A percentile compares a stretch with the other conserved stretches of the same genome.
Evolutionary conservation across 192 early-diverging fungal species (phyloP).

Genomic region (Podila epicladia): DNA sequence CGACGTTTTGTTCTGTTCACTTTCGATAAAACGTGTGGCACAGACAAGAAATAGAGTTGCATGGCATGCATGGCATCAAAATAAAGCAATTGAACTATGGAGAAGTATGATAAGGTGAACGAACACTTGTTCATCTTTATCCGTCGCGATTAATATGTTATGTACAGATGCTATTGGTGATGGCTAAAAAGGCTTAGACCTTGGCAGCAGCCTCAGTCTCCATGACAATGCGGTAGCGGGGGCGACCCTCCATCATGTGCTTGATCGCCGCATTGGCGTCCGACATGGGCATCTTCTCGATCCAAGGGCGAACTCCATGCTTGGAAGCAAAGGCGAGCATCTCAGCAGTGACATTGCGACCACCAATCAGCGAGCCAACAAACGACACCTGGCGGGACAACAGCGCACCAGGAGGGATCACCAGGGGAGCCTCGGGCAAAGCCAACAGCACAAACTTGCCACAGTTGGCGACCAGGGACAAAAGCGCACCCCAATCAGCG

Average conservation of each 20-base stretch:
- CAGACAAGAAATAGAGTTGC: no score
- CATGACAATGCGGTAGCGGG: constrained; percentile 77
- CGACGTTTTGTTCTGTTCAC: no score
- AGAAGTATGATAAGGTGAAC: no score
- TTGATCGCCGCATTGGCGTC: constrained; percentile 72
- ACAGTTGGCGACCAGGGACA: constrained; percentile 61
- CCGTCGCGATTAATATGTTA: neutral
- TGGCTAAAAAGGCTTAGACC: neutral
- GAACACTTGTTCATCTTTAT: no score
- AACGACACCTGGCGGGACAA: constrained; percentile 59
- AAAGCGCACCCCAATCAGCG: constrained; percentile 57
- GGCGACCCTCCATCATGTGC: constrained; percentile 67
- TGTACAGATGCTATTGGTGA: neutral
- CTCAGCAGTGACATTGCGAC: constrained; percentile 62
- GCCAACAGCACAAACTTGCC: constrained; percentile 75
- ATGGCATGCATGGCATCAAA: no score
- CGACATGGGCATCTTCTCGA: constrained; percentile 71
- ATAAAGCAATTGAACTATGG: no score
- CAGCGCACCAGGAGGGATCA: constrained; percentile 55
- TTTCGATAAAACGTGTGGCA: no score
- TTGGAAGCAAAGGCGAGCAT: constrained; percentile 76
- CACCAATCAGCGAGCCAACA: constrained; percentile 76
- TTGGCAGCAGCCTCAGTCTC: constrained; percentile 60
- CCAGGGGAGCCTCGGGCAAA: constrained; percentile 65
- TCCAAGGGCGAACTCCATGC: constrained; percentile 68